Base-by-base conservation (phyloP, 2,329 filamentous ascomycete species). In the Thielaviopsis ethacetica region DNA sequence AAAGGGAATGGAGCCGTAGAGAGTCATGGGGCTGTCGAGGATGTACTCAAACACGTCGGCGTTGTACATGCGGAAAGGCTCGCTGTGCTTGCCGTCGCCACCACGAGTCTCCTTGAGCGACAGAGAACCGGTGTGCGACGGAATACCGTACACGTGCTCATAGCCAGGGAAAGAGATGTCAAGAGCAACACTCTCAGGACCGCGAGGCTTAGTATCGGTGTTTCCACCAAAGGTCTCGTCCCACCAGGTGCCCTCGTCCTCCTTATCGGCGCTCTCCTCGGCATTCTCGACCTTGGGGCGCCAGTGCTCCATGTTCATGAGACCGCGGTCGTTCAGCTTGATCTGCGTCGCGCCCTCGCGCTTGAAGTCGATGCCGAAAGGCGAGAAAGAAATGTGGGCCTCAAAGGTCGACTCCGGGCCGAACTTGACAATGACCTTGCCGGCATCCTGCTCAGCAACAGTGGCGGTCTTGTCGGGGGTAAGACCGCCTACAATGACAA, bases 31-130 rank as follows among this genome's bases (percentile, higher is more conserved):
- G 71, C 90, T 97, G 71, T 97, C 88, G 66, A 96, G 80, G 66
- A 95, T 85, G 70, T 98, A 98, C 73, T 98, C 93, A 66, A 98
- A 98, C 12, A 98, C 93, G 69, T 98, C 93, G 34, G 88, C 81
- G 70, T 98, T 98, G 75, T 96, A 96, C 70, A 98, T 73, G 44
- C 93, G 82, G 73, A 98, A 98, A 0, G 93, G 93, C 63, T 98
- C 88, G 10, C 79, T 76, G 71, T 93, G 89, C 65, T 89, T 88
- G 62, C 87, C 89, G 21, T 89, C 81, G 24, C 90, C 90, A 57
- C 91, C 93, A 58, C 89, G 85, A 13, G 93, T 98, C 69, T 95
- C 83, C 71, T 87, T 93, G 65, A 98, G 73, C 0, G 91, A 94
- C 53, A 98, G 70, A 6, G 91, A 84, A 1, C 91, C 89, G 41